A percentile compares a stretch with the other conserved stretches of the same genome.
These are phyloP conservation scores for Saturnispora hagleri DNA, from an alignment of 805 yeast species.

Conservation along the genomic window DNA sequence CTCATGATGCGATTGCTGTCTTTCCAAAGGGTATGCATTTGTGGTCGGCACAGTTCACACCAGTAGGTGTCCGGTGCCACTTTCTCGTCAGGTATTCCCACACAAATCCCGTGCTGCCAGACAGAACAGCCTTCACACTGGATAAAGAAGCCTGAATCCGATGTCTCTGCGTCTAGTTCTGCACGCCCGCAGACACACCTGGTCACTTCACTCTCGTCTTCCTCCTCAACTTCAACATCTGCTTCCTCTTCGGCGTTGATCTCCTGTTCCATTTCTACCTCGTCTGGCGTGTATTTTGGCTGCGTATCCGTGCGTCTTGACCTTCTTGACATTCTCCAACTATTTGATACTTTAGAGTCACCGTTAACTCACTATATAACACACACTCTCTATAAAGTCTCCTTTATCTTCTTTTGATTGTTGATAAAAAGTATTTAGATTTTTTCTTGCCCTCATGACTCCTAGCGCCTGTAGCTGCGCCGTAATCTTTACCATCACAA, in stretches of 20 bases:
- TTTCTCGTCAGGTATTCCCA: conserved; percentile 65
- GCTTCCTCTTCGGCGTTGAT: conserved; percentile 1
- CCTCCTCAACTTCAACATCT: conserved; percentile 13
- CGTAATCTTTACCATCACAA: background rate
- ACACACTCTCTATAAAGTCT: background rate
- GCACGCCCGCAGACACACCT: conserved; percentile 48
- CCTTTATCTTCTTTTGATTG: background rate
- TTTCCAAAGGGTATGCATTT: conserved; percentile 51
- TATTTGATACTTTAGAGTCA: background rate
- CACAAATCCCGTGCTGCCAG: conserved; percentile 98
- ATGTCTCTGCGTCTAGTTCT: conserved; percentile 34
- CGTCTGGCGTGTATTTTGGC: conserved; percentile 15
- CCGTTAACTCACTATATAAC: background rate
- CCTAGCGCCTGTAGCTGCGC: background rate
- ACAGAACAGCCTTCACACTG: conserved; percentile 88
- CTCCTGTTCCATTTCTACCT: conserved; percentile 10
- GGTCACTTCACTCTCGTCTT: conserved; percentile 36
- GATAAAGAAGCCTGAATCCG: conserved; percentile 54
- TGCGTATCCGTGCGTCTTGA: conserved; percentile 21
- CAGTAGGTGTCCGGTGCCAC: conserved; percentile 88
- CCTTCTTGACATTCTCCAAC: conserved; percentile 24
- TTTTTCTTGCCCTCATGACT: background rate
- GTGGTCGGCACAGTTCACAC: conserved; percentile 90
- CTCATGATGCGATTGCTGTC: conserved; percentile 40
- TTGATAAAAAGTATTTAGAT: background rate